These are phyloP conservation scores for Aspergillus niger DNA, from an alignment of 2,329 filamentous ascomycete genomes.

Conservation along the genomic window DNA sequence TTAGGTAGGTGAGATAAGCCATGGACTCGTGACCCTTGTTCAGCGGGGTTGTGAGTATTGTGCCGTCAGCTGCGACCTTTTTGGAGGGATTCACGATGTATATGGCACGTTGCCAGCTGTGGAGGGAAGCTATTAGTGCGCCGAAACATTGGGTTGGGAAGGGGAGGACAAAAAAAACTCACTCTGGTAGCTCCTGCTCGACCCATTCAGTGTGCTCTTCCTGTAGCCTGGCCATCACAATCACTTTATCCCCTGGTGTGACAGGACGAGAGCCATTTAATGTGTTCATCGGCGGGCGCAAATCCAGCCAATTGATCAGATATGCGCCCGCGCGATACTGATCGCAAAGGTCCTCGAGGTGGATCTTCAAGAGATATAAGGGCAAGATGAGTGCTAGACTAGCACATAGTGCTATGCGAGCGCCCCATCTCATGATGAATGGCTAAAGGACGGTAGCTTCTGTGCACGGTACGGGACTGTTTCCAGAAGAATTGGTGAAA, in stretches of 20 bases:
- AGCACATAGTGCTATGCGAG: constrained; percentile 31
- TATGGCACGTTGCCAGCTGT: constrained; percentile 50
- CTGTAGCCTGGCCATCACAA: constrained; percentile 49
- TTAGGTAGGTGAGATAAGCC: constrained; percentile 51
- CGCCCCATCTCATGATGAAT: constrained; percentile 33
- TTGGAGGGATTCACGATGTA: constrained; percentile 46
- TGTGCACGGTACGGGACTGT: neutral
- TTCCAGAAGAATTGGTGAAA: neutral
- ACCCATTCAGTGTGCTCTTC: constrained; percentile 52
- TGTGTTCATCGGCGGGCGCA: constrained; percentile 13
- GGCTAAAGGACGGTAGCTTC: neutral
- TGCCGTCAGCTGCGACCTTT: constrained; percentile 21
- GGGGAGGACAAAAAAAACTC: constrained; percentile 18
- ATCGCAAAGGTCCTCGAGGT: constrained; percentile 37
- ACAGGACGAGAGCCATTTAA: constrained; percentile 5
- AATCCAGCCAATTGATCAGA: constrained; percentile 33
- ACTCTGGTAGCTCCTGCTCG: constrained; percentile 48
- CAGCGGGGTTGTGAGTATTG: constrained; percentile 33
- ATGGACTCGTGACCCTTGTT: constrained; percentile 52
- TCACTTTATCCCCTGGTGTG: constrained; percentile 38
- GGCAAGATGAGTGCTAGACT: constrained; percentile 28
- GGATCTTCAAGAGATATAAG: constrained; percentile 34
- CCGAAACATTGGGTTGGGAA: neutral
- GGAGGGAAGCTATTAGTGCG: neutral
- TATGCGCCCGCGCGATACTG: constrained; percentile 42